Evolutionary conservation across 2,329 filamentous ascomycete species (phyloP).

Genomic region (Penicillium sp.): DNA sequence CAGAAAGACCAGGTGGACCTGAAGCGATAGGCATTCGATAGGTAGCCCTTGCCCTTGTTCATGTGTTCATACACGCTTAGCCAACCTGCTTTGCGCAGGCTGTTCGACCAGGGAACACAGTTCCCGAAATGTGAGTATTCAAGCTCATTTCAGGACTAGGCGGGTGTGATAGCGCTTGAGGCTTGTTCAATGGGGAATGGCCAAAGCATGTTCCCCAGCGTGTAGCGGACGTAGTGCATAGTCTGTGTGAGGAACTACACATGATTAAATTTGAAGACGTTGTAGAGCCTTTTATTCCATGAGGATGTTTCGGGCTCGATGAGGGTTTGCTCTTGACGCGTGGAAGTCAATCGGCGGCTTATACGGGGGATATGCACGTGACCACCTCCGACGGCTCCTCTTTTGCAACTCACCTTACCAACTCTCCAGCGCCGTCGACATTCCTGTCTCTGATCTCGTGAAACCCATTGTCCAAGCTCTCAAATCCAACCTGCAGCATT

Average conservation of each 20-base stretch:
- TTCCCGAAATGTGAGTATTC: background rate
- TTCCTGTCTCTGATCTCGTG: background rate
- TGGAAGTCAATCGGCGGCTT: background rate
- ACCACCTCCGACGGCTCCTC: constrained; percentile 1
- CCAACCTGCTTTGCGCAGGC: background rate
- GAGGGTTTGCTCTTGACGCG: no score
- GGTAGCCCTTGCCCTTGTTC: background rate
- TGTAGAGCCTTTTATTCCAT: background rate
- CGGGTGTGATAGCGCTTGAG: background rate
- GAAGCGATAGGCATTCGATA: background rate
- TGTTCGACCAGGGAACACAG: no score
- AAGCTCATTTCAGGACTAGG: background rate
- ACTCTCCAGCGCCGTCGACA: background rate
- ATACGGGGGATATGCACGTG: background rate
- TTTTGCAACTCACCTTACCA: background rate
- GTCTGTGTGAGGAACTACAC: no score
- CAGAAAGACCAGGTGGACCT: background rate
- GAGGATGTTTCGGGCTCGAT: background rate
- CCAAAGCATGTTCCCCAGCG: no score
- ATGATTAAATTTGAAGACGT: background rate
- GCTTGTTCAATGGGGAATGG: background rate
- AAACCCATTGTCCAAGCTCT: background rate
- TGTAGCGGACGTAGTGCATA: background rate
- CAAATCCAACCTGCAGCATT: background rate
- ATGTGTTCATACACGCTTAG: background rate